These are phyloP conservation scores for Epichloe baconii DNA, from an alignment of 2,329 filamentous ascomycete species.

Conservation along the genomic window DNA sequence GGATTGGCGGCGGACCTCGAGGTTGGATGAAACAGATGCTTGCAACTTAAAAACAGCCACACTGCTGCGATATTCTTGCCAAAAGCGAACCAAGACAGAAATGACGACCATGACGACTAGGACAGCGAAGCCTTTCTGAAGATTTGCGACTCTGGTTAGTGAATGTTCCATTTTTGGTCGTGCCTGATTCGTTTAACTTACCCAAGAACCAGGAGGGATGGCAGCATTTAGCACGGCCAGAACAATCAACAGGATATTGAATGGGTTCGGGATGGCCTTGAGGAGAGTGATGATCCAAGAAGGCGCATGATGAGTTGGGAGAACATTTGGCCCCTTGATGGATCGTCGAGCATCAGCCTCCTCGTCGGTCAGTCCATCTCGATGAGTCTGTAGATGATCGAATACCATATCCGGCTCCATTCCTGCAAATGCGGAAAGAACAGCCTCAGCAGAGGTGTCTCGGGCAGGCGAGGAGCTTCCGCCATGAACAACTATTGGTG, in stretches of 20 bases:
- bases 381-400: slow-evolving; percentile 10
- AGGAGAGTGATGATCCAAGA: slow-evolving; percentile 15
- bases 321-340: slow-evolving; percentile 12
- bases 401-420: slow-evolving; percentile 9
- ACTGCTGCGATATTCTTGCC: slow-evolving; percentile 16
- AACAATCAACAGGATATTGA: slow-evolving; percentile 13
- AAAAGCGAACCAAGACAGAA: slow-evolving; percentile 15
- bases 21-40: slow-evolving; percentile 12
- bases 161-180: not conserved
- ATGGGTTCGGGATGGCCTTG: slow-evolving; percentile 15
- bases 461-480: slow-evolving; percentile 3
- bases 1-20: slow-evolving; percentile 10
- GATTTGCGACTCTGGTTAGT: not conserved
- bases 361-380: slow-evolving; percentile 10
- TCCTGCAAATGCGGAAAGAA: slow-evolving; percentile 10
- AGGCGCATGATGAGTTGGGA: slow-evolving; percentile 13
- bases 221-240: slow-evolving; percentile 15
- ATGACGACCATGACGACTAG: slow-evolving; percentile 15
- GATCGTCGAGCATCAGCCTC: slow-evolving; percentile 12
- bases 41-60: slow-evolving; percentile 14
- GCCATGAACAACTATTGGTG: slow-evolving; percentile 6
- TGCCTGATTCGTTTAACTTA: not conserved
- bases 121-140: slow-evolving; percentile 11
- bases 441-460: slow-evolving; percentile 10
- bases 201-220: slow-evolving; percentile 10